Conservation (phyloP, 176 grass and related monocot genomes). For the Carex pumila region DNA sequence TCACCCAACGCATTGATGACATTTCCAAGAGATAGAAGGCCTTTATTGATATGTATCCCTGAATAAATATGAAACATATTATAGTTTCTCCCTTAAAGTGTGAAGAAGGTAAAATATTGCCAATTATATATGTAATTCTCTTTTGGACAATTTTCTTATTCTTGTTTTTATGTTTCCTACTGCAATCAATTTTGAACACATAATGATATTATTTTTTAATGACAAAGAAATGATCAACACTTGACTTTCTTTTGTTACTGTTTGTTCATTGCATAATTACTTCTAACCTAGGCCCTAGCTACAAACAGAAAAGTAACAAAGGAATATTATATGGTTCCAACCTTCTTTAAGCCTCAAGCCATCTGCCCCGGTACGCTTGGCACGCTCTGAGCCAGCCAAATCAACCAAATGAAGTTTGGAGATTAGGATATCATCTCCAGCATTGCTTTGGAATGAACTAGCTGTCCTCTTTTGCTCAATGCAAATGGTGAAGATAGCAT, state of each 20-base stretch:
- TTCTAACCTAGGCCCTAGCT: not conserved
- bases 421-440: slow-evolving; percentile 34
- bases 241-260: not conserved
- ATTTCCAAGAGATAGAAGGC: slow-evolving; percentile 42
- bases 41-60: slow-evolving; percentile 48
- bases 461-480: slow-evolving; percentile 35
- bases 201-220: not conserved
- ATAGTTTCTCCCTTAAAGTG: not conserved
- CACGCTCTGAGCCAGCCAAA: slow-evolving; percentile 49
- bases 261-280: not conserved
- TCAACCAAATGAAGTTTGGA: slow-evolving; percentile 47
- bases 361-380: slow-evolving; percentile 52
- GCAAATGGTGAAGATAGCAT: slow-evolving; percentile 49
- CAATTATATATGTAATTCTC: not conserved
- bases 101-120: not conserved
- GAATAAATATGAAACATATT: not conserved
- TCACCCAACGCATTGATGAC: slow-evolving; percentile 52
- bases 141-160: not conserved
- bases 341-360: slow-evolving; percentile 50
- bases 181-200: not conserved
- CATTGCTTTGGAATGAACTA: slow-evolving; percentile 15
- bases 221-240: not conserved
- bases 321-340: not conserved
- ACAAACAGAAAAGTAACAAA: not conserved
- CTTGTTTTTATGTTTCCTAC: not conserved